Conservation (phyloP, 2,329 filamentous ascomycete genomes). For the Verticillium nubilum region DNA sequence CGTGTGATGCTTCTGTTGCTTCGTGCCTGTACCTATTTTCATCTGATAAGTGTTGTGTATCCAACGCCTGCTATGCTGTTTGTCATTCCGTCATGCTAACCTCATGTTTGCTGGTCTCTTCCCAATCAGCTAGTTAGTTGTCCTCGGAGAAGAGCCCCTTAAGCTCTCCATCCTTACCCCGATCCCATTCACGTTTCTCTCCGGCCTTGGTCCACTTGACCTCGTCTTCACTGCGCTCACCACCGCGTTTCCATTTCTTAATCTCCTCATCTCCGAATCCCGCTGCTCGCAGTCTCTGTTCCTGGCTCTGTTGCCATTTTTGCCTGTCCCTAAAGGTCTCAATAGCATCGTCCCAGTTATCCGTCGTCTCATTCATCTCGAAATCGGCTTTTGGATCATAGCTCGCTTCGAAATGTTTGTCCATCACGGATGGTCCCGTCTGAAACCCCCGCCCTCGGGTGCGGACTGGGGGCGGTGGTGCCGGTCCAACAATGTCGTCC, state of each 20-base stretch:
- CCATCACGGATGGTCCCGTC: constrained; percentile 61
- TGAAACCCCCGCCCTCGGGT: constrained; percentile 68
- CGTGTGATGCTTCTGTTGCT: too few relatives aligned
- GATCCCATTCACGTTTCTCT: constrained; percentile 58
- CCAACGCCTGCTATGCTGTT: neutral
- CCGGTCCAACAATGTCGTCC: constrained; percentile 72
- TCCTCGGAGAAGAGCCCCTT: constrained; percentile 12
- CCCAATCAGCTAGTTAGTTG: constrained; percentile 1
- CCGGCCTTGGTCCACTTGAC: constrained; percentile 69
- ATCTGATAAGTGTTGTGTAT: too few relatives aligned
- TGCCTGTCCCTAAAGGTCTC: constrained; percentile 77
- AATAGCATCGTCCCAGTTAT: constrained; percentile 75
- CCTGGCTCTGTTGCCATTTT: constrained; percentile 69
- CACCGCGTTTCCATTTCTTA: constrained; percentile 61
- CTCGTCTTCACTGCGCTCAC: constrained; percentile 53
- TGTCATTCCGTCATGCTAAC: neutral
- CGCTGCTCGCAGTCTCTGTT: constrained; percentile 67
- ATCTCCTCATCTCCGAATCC: constrained; percentile 76
- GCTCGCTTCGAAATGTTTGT: constrained; percentile 68
- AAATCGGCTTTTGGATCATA: constrained; percentile 57
- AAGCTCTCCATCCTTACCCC: constrained; percentile 35
- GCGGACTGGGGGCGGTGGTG: constrained; percentile 46
- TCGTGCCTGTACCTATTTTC: too few relatives aligned
- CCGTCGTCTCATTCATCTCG: constrained; percentile 42
- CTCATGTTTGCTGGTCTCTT: neutral